Evolutionary conservation across 1,139 yeast species (phyloP).

Genomic region (Yamadazyma pseudoaaseri): DNA sequence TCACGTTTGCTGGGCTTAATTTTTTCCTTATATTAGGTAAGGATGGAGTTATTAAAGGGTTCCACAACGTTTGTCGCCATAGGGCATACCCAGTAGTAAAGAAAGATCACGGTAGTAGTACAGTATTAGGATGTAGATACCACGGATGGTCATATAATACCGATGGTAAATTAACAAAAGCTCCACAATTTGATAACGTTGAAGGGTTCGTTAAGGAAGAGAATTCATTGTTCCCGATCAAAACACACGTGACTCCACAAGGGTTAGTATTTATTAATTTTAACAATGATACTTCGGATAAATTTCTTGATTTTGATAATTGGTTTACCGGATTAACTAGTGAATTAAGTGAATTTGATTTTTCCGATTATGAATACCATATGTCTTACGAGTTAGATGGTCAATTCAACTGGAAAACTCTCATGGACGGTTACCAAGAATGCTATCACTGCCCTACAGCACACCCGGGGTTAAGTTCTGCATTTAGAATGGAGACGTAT

Average conservation of each 20-base stretch:
- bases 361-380: slow-evolving; percentile 59
- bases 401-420: slow-evolving; percentile 62
- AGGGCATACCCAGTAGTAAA: slow-evolving; percentile 61
- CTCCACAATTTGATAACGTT: slow-evolving; percentile 59
- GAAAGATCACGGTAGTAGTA: slow-evolving; percentile 57
- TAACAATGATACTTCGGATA: slow-evolving; percentile 26
- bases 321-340: slow-evolving; percentile 51
- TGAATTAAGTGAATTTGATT: slow-evolving; percentile 58
- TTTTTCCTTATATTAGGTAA: slow-evolving; percentile 57
- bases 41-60: slow-evolving; percentile 52
- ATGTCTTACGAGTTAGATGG: slow-evolving; percentile 67
- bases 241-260: slow-evolving; percentile 53
- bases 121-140: slow-evolving; percentile 57
- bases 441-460: slow-evolving; percentile 69
- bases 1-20: slow-evolving; percentile 50
- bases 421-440: slow-evolving; percentile 68
- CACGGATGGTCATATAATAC: slow-evolving; percentile 68
- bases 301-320: slow-evolving; percentile 42
- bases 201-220: slow-evolving; percentile 57
- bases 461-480: slow-evolving; percentile 57
- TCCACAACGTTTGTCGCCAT: slow-evolving; percentile 65
- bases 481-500: slow-evolving; percentile 64
- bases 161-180: slow-evolving; percentile 56
- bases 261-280: slow-evolving; percentile 59
- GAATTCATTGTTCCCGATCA: slow-evolving; percentile 54